Base-by-base conservation (phyloP, 192 early-diverging fungal genomes). In the Coemansia sp. region DNA sequence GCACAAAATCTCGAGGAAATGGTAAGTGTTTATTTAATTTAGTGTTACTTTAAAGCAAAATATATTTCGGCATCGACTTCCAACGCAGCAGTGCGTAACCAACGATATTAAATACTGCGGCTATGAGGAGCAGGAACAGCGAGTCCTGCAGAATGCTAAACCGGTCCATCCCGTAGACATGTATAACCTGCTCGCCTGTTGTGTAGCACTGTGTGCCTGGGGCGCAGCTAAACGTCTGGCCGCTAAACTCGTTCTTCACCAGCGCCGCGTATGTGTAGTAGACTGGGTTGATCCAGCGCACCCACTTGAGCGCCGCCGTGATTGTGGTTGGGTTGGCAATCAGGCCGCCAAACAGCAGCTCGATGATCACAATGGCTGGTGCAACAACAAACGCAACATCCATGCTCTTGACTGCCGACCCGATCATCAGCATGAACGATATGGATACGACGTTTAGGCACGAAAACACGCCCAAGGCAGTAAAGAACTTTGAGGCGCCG, bases 331-430 rank as follows among this genome's bases (percentile, higher is more conserved):
- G 70, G 35, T 82, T 82, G 37, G 74, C 75, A 15, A 84, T 62
- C 58, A 81, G 58, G 13, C 79, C 83, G 61, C 79, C 79, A 70
- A 76, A 84, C 31, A 84, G 34, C n/a, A 84, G 51, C 65, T 73
- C 59, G 4, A 84, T 61, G 2, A 71, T 76, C 29, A 79, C 52
- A 28, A 84, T 66, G 3, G 74, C 70, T 8, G 77, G 78, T 4
- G 75, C 72, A 35, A 73, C 64, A 1, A 82, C 73, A 57, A 82
- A 78, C 9, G 73, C 75, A 51, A 79, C 51, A 4, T 84, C 72
- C 40, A 79, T 59, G 30, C 53, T 67, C 12, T 60, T 53, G 21
- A 82, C 70, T 7, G 67, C 64, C 6, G 72, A 74, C 31, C 79
- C 79, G 13, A 79, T 63, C 72, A 81, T 66, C 63, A 84, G 42